Conservation (phyloP, 2,329 filamentous ascomycete genomes). For the Penicillium oxalicum region DNA sequence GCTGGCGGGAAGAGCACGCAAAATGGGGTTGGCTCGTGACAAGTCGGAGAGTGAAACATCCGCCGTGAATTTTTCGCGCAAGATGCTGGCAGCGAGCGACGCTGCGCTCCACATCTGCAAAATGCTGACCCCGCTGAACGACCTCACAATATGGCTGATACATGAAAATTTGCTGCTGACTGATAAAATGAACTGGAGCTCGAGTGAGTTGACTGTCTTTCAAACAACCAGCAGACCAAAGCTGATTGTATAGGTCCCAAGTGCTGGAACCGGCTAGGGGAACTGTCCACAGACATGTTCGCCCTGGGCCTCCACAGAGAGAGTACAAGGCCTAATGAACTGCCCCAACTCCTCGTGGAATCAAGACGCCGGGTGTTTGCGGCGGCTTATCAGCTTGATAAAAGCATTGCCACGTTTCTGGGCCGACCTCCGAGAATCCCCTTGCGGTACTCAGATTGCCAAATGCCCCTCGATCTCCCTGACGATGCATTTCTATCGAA, state of each 20-base stretch:
- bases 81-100: constrained; percentile 31
- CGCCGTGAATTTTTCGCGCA: constrained; percentile 17
- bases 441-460: constrained; percentile 19
- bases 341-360: constrained; percentile 21
- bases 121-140: constrained; percentile 35
- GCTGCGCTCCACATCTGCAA: constrained; percentile 34
- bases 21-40: constrained; percentile 18
- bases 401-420: constrained; percentile 25
- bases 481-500: constrained; percentile 16
- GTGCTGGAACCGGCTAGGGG: constrained; percentile 24
- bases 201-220: constrained; percentile 23
- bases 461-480: constrained; percentile 21
- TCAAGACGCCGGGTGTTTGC: constrained; percentile 22
- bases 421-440: constrained; percentile 24
- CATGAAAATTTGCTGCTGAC: constrained; percentile 35
- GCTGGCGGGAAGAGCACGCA: constrained; percentile 29
- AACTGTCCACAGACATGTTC: constrained; percentile 24
- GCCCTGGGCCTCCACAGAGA: constrained; percentile 25
- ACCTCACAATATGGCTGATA: constrained; percentile 28
- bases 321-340: constrained; percentile 4
- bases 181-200: constrained; percentile 32
- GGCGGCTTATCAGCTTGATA: constrained; percentile 25
- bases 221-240: too few relatives aligned
- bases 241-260: constrained; percentile 13
- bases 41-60: constrained; percentile 7